Base-by-base conservation (phyloP, 2,329 filamentous ascomycete species). In the Magnaporthiopsis incrustans region DNA sequence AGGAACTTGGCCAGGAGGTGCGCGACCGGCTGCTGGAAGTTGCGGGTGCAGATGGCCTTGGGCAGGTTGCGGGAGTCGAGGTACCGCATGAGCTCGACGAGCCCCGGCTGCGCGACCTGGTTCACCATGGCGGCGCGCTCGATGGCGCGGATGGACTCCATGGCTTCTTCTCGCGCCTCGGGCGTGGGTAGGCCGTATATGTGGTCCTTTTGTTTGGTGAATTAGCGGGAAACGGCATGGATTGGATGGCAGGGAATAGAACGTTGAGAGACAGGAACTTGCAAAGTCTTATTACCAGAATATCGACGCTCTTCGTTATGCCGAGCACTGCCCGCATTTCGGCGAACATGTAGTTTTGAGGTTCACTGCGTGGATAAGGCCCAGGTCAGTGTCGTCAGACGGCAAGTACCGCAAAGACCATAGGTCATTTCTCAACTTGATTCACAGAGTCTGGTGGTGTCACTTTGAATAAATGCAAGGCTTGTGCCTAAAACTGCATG, bases 311-410 rank as follows among this genome's bases (percentile, higher is more conserved):
- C 73, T 88, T 89, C 67, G 85, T 74, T 69, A 98, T 97, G 61
- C 80, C 81, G 22, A 98, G 84, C 10, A 86, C 88, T 18, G 78
- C 73, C 68, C 88, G 89, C 94, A 99, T 98, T 72, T 96, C 84
- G 26, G 77, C 75, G 77, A 98, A 98, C 94, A 98, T 99, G 82
- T 97, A 91, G 70, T 90, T 95, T 77, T 98, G 94, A 0, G 94
- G 94, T 65, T 93, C 79, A 74, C 92, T 96, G 27, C 6, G 18
- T 30, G 57, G 10, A 27, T 6, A 14, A 58, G 25, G 25, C 12
- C 26, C 26, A 15, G 12, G 57, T 32, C 2, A 58, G 57, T 30
- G 3, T 30, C 27, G 27, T 4, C 25, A 58, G 60, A 59, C 60
- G 8, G 25, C 33, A 30, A 11, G 11, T 12, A 30, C 4, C 12